Conservation (phyloP, 2,329 filamentous ascomycete genomes). For the Grosmannia huntii region DNA sequence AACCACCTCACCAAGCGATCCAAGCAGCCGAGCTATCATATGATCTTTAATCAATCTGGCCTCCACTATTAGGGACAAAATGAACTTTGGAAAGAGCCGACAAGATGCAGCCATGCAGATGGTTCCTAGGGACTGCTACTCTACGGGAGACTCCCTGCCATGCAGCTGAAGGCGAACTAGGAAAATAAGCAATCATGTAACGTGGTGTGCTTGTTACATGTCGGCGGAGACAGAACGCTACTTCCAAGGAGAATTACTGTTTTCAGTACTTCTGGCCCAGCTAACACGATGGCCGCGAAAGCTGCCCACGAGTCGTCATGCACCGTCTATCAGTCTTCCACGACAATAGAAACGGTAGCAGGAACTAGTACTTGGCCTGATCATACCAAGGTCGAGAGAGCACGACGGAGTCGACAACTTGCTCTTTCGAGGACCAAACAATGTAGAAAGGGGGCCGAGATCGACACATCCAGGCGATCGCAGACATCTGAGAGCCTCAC, state of each 20-base stretch:
- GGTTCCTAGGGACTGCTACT: background rate
- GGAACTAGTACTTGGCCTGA: too few relatives aligned
- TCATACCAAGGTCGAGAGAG: too few relatives aligned
- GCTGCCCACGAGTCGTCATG: background rate
- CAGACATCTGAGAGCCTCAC: background rate
- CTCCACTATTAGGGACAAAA: background rate
- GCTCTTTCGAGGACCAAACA: too few relatives aligned
- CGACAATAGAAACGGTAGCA: background rate
- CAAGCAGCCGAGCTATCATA: background rate
- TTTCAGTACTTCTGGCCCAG: background rate
- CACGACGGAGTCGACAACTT: too few relatives aligned
- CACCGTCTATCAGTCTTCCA: background rate
- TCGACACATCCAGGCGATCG: background rate
- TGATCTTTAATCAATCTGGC: background rate
- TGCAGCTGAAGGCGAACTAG: background rate
- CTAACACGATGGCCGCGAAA: background rate
- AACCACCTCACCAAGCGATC: background rate
- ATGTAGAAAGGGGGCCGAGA: background rate
- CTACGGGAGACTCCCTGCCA: background rate
- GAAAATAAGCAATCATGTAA: background rate
- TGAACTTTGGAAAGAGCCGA: background rate
- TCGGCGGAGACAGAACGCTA: background rate
- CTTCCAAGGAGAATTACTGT: background rate
- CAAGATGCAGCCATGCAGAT: background rate
- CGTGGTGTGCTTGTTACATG: background rate